Evolutionary conservation across 1,284 basidiomycete species (phyloP), one percentile per base, ranked within the genome.

Genomic region (Cryptococcus floricola): DNA sequence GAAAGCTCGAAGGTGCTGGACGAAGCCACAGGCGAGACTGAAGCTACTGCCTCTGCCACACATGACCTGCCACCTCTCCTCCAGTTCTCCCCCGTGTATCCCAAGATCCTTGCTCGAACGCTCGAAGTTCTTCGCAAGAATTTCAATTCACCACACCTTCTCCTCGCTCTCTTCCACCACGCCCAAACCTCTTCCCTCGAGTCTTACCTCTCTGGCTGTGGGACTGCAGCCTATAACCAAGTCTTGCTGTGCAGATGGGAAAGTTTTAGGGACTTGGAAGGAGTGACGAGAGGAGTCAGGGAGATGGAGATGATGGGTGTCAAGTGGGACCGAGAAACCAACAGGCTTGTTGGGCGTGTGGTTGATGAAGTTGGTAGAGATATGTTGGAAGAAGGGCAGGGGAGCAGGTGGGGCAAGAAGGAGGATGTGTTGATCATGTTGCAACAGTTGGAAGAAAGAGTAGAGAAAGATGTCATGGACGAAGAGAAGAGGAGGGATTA

Each of bases 241-340:
- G 80, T 91, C 34, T 82, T 94, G 42, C 79, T 83, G 62, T 88
- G 87, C 12, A 84, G 84, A 31, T 94, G 91, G 91, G 76, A 78
- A n/a, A 84, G 81, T 57, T 91, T 92, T 80, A 82, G 82, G 16
- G 89, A 94, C 75, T 76, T 92, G 37, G 81, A 82, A 46, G 88
- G 86, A 18, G 86, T 91, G 0, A 81, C 82, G 52, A 81, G 82
- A 25, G 84, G 85, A 16, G 76, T 92, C 5, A 81, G 84, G 57
- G 91, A 94, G 75, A 94, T 94, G 91, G 75, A 79, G 23, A 80
- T 84, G 39, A 89, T 91, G 63, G 88, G 86, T 6, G 84, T 94
- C 12, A 80, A 79, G 45, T 78, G 84, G 49, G 85, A 92, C 67
- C 71, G 68, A 13, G 78, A 76, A 39, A 91, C 89, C 5, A 79